These are phyloP conservation scores for Geotrichum bryndzae DNA, from an alignment of 1,139 yeast genomes.

Conservation along the genomic window DNA sequence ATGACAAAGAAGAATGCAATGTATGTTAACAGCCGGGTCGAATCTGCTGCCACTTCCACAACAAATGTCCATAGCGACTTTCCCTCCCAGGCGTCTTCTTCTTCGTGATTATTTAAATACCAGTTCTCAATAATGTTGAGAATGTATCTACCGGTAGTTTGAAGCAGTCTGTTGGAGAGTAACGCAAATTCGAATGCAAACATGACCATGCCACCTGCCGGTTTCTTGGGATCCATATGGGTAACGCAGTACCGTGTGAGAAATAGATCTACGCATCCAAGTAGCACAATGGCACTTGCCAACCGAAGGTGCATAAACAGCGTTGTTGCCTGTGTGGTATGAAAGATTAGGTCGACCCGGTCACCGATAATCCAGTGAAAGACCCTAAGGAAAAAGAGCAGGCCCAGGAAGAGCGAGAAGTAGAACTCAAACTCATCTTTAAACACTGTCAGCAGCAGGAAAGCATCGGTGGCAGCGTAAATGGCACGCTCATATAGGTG, in stretches of 20 bases:
- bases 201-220: conserved; percentile 43
- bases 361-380: conserved; percentile 66
- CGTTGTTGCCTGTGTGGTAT: conserved; percentile 31
- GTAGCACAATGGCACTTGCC: conserved; percentile 38
- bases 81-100: conserved; percentile 66
- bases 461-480: conserved; percentile 59
- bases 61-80: conserved; percentile 57
- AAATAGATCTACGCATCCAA: conserved; percentile 47
- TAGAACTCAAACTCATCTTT: conserved; percentile 51
- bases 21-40: conserved; percentile 41
- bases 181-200: conserved; percentile 77
- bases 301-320: conserved; percentile 36
- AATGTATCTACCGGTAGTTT: conserved; percentile 45
- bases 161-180: conserved; percentile 50
- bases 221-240: conserved; percentile 43
- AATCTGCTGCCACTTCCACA: conserved; percentile 48
- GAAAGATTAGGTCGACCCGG: conserved; percentile 35
- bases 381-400: conserved; percentile 52
- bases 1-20: conserved; percentile 47
- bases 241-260: conserved; percentile 53
- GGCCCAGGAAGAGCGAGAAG: conserved; percentile 34
- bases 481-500: conserved; percentile 64
- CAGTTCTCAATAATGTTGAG: conserved; percentile 55
- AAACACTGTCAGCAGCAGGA: conserved; percentile 60
- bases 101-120: conserved; percentile 44